Conservation (phyloP, 352 stramenopile genomes). For the Pythium utonaiense region DNA sequence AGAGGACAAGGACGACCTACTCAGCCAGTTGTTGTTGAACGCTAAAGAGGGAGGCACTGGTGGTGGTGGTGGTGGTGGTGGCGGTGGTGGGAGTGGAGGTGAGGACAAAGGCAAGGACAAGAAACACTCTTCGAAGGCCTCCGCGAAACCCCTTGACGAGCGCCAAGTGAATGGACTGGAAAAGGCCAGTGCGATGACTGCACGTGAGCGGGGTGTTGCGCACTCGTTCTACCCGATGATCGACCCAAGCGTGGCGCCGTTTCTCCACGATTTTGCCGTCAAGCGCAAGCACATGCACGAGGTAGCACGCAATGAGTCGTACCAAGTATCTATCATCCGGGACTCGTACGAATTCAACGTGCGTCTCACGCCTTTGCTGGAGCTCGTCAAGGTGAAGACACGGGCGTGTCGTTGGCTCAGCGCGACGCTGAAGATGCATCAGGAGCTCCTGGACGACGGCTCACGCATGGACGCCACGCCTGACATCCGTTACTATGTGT, state of each 20-base stretch:
- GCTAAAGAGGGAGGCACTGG: no score
- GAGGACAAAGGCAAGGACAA: constrained; percentile 3
- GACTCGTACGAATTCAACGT: constrained; percentile 66
- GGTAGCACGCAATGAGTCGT: constrained; percentile 35
- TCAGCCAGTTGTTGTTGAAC: no score
- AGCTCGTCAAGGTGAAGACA: constrained; percentile 58
- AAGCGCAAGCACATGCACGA: constrained; percentile 42
- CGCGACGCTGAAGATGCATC: constrained; percentile 76
- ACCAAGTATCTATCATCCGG: constrained; percentile 62
- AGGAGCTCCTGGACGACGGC: constrained; percentile 62
- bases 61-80: neutral
- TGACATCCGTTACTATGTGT: constrained; percentile 77
- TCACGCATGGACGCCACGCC: constrained; percentile 64
- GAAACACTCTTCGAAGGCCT: neutral
- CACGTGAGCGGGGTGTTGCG: constrained; percentile 59
- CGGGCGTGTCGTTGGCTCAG: constrained; percentile 72
- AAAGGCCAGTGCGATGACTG: constrained; percentile 34
- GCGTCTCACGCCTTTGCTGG: constrained; percentile 44
- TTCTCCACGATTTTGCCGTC: constrained; percentile 40
- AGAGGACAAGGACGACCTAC: neutral
- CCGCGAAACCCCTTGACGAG: neutral
- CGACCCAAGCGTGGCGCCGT: constrained; percentile 27
- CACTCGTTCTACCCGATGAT: constrained; percentile 81
- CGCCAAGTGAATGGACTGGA: constrained; percentile 21
- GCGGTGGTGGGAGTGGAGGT: neutral